A percentile compares a stretch with the other conserved stretches of the same genome.
phyloP scores from a whole-genome alignment of 2,329 filamentous ascomycete genomes.

The Ophiostoma sp. region DNA sequence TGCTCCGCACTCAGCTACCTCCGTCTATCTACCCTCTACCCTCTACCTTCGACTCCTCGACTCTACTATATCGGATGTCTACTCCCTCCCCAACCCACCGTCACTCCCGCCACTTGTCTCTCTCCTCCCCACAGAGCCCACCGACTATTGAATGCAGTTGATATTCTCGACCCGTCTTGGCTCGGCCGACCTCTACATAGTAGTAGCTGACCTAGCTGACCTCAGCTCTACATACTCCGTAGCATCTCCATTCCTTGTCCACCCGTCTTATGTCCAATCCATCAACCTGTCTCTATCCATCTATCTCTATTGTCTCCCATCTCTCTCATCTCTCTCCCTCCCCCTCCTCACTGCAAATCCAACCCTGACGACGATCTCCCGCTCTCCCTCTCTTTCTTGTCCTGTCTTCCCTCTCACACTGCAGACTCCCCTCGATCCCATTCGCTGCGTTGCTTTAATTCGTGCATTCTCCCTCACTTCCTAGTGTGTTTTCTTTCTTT shows the following conservation, averaged over 20 bases:
- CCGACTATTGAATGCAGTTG: neutral
- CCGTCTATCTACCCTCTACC: too few relatives aligned
- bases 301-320: neutral
- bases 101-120: neutral
- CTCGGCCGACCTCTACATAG: too few relatives aligned
- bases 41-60: too few relatives aligned
- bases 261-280: neutral
- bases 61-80: too few relatives aligned
- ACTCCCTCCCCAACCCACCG: neutral
- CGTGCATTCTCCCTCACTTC: neutral
- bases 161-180: too few relatives aligned
- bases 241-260: too few relatives aligned
- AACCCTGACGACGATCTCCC: conserved; percentile 24
- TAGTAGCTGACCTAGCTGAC: too few relatives aligned
- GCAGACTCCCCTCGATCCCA: neutral
- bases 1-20: neutral
- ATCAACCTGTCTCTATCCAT: too few relatives aligned
- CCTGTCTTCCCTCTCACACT: neutral
- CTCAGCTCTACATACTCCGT: too few relatives aligned
- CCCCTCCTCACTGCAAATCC: neutral
- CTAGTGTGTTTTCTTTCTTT: neutral
- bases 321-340: neutral
- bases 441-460: neutral
- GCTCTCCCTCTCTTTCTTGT: conserved; percentile 1
- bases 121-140: neutral